Base-by-base conservation (phyloP, 805 yeast genomes). In the Myxozyma udenii region DNA sequence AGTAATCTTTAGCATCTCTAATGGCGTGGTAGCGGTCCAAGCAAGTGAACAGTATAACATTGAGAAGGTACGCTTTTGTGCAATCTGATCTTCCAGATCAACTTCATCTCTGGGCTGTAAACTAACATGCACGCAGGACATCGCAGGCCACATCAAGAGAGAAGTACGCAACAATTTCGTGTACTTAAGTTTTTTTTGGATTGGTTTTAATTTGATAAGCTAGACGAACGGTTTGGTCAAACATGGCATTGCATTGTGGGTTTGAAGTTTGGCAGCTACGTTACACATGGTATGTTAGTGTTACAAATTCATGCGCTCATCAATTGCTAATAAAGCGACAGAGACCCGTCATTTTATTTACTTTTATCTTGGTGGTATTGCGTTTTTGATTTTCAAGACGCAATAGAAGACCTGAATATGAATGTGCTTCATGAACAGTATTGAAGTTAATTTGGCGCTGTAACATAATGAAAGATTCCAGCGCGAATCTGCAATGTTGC, bases 221-320 rank as follows among this genome's bases (percentile, higher is more conserved):
- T 80, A 62, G 85, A 80, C 61, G 71, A 72, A 30, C 65, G 72
- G 41, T 79, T 72, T 59, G 82, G 83, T 0, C 74, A 78, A 23
- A 73, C 83, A 6, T 80, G 85, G 85, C 85, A 80, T 63, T 80
- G 80, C 26, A 73, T 80, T 45, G 85, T 79, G 26, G 85, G 85
- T 21, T 68, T 72, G 58, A 75, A 79, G 47, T 80, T 80, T 63
- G 85, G 85, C 12, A 74, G 80, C 42, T 79, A 76, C 61, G 85
- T 80, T 22, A 78, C 85, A 33, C 85, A 80, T 58, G 78, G 78
- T 61, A 78, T 70, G 64, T 76, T 51, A 28, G 33, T 28, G 9
- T n/a, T n/a, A n/a, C n/a, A n/a, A n/a, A n/a, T n/a, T n/a, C n/a
- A n/a, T 21, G 4, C 33, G 33, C 9, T 28, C 14, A 28, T 28